Base-by-base conservation (phyloP, 352 stramenopile genomes). In the Thraustotheca clavata region DNA sequence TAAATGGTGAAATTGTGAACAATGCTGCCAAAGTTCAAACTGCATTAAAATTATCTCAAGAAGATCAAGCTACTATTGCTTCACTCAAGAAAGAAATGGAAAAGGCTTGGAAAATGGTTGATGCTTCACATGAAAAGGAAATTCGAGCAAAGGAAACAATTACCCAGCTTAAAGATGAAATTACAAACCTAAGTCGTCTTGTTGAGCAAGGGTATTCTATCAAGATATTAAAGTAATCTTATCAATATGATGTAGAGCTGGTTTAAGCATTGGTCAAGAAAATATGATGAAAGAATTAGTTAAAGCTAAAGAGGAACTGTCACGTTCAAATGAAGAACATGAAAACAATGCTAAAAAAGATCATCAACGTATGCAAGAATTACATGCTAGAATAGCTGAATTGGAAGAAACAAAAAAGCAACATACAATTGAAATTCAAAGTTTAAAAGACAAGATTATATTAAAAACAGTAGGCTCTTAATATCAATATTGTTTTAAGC, bases 11-110 rank as follows among this genome's bases (percentile, higher is more conserved):
- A 74, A 97, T 98, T 60, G 91, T 98, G 54, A 98, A 97, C 76
- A 98, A 98, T 70, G 91, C 90, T 24, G 88, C 91, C 33, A 98
- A 98, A 67, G 90, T 98, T 41, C 89, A 98, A 69, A 97, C 88
- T 22, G 94, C 94, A 20, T 76, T 98, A 32, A 97, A 98, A 71
- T 78, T 98, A 43, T 91, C 89, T 41, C 89, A 97, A 75, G 90
- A 98, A 71, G 89, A 98, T 68, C 85, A 98, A 50, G 83, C 80
- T 34, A 97, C 89, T 59, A 97, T 98, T 69, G 75, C 77, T 26
- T 89, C 82, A 49, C 79, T 98, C 46, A 95, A 97, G 70, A 98
- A 98, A 61, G 93, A 99, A 76, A 97, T 98, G 73, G 91, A 98
- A 55, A 97, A 94, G 69, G 83, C 89, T n/a, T 95, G 83, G 85